These are phyloP conservation scores for Pisolithus marmoratus DNA, from an alignment of 768 basidiomycete genomes.

Conservation along the genomic window DNA sequence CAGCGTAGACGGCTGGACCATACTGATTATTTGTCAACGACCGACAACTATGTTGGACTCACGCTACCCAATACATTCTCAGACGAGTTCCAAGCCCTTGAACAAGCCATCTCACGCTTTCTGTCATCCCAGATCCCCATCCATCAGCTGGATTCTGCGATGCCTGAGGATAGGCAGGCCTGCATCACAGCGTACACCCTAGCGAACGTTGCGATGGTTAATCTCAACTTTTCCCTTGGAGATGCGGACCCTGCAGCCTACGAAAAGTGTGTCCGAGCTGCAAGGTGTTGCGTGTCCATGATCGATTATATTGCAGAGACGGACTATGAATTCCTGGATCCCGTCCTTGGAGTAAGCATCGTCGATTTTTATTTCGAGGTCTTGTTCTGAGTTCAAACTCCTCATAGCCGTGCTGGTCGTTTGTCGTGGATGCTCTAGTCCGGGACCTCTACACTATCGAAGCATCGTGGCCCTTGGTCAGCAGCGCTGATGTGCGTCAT, in stretches of 20 bases:
- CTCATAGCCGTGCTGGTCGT: constrained; percentile 65
- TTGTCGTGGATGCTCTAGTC: constrained; percentile 60
- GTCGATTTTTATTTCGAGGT: not conserved
- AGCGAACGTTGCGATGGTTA: constrained; percentile 59
- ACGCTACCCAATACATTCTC: constrained; percentile 43
- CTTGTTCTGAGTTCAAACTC: constrained; percentile 4
- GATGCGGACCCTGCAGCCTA: constrained; percentile 54
- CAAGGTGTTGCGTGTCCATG: constrained; percentile 52
- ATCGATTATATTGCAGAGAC: constrained; percentile 57
- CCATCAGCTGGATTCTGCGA: constrained; percentile 54
- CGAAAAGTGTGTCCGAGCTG: constrained; percentile 63
- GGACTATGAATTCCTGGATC: constrained; percentile 71
- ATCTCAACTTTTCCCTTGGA: constrained; percentile 58
- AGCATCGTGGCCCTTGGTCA: constrained; percentile 56
- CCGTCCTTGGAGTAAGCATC: constrained; percentile 64
- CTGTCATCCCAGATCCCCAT: constrained; percentile 57
- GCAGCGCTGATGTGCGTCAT: constrained; percentile 51
- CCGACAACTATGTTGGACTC: constrained; percentile 31
- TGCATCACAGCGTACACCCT: constrained; percentile 60
- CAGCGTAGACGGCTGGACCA: constrained; percentile 39
- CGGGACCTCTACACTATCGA: constrained; percentile 61
- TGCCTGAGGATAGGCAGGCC: constrained; percentile 52
- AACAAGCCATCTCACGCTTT: constrained; percentile 61
- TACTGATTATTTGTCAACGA: constrained; percentile 8
- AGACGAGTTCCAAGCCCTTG: constrained; percentile 56